A percentile compares a stretch with the other conserved stretches of the same genome.
These are phyloP conservation scores for Bacidia gigantensis DNA, from an alignment of 495 filamentous ascomycete genomes.

Conservation along the genomic window DNA sequence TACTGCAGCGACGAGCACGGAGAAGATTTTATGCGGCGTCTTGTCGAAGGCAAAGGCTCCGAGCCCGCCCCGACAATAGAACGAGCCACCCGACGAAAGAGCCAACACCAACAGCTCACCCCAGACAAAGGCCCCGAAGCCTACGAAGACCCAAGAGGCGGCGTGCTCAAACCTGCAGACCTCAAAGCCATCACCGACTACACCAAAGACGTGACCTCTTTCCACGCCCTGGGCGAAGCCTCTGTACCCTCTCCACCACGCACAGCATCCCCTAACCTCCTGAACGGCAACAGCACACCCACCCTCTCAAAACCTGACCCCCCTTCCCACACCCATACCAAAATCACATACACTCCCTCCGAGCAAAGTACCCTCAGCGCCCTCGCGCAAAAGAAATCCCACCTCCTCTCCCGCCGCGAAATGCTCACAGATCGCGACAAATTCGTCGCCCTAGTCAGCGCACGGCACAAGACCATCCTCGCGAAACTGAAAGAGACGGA, in stretches of 20 bases:
- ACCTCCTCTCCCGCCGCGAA: conserved; percentile 28
- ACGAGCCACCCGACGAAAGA: conserved; percentile 8
- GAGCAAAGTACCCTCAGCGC: conserved; percentile 31
- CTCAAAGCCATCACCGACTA: conserved; percentile 40
- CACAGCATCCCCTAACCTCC: conserved; percentile 9
- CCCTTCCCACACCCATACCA: conserved; percentile 22
- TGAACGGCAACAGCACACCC: conserved; percentile 1
- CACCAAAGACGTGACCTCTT: conserved; percentile 35
- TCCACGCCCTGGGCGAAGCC: conserved; percentile 42
- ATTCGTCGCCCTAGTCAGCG: conserved; percentile 32
- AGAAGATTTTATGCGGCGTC: conserved; percentile 39
- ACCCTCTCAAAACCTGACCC: neutral
- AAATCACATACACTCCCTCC: conserved; percentile 43
- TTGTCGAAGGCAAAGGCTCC: conserved; percentile 17
- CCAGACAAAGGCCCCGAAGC: neutral
- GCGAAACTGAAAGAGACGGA: conserved; percentile 35
- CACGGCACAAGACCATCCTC: conserved; percentile 30
- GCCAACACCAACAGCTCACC: neutral
- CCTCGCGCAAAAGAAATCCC: conserved; percentile 27
- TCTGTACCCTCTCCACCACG: conserved; percentile 29
- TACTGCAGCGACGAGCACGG: conserved; percentile 59
- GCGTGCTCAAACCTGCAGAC: conserved; percentile 42
- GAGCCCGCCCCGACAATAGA: conserved; percentile 12
- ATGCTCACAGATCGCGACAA: conserved; percentile 32
- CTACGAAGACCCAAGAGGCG: conserved; percentile 28